Evolutionary conservation across 495 filamentous ascomycete genomes (phyloP), one percentile per base, ranked within the genome.

Genomic region (Talaromyces liani): DNA sequence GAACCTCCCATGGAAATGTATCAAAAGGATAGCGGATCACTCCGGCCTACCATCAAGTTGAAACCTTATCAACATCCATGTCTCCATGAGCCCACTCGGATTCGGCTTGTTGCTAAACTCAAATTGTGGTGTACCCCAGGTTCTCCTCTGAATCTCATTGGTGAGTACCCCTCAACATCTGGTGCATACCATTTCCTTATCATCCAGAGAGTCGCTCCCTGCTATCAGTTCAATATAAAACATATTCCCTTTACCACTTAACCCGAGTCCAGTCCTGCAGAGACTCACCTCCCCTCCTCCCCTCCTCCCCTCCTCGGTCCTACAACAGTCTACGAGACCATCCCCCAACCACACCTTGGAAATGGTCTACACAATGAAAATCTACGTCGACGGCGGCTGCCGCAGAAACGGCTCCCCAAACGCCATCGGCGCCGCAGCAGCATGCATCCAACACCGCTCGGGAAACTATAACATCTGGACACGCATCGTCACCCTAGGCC

Each of bases 321-420:
- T 31, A 31, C 29, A 7, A 31, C 27, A 27, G 27, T 31, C 6
- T 7, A 31, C 29, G 6, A 7, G 29, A 7, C 31, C 33, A 36
- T 36, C 33, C 2, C 6, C 20, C n/a, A 7, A 20, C 6, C 6
- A 27, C 3, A 27, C 5, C 22, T 24, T 24, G 6, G 22, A 18
- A 20, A 77, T 78, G 72, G 67, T 69, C n/a, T 79, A 76, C 64
- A 69, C 58, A 7, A 78, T 81, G 72, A 33, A 69, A 39, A 73
- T 80, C 62, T 71, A 70, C 55, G 69, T 71, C 31, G 72, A 79
- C 45, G 77, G 79, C 36, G 72, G 70, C 45, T 79, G 76, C 41
- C 66, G 76, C 62, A n/a, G 63, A 58, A 77, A 77, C 63, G 73
- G 75, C 20, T n/a, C 56, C 8, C 33, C 36, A 0, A 22, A 36